A percentile compares a stretch with the other conserved stretches of the same genome.
These are phyloP conservation scores for Castanospermum australe DNA, from an alignment of 306 rosid genomes.

Conservation along the genomic window DNA sequence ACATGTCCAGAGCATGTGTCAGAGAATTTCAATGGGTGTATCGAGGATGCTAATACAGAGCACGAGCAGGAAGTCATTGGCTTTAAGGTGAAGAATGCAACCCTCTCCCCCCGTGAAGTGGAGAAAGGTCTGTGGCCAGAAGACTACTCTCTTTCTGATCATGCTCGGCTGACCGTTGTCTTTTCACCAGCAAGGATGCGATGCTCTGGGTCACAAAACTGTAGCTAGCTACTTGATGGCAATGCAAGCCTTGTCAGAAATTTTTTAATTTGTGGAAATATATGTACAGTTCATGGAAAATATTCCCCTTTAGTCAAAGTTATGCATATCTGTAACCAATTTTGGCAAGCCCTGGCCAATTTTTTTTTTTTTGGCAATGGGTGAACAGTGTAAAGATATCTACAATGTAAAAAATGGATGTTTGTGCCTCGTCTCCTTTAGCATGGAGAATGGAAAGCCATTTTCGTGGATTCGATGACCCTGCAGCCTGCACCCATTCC, in stretches of 20 bases:
- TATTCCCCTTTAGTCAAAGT: background rate
- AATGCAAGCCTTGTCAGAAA: background rate
- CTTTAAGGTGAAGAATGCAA: slow-evolving; percentile 73
- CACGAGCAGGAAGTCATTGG: slow-evolving; percentile 50
- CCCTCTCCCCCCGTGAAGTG: slow-evolving; percentile 66
- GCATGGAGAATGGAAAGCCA: background rate
- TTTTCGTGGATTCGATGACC: background rate
- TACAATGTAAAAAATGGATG: slow-evolving; percentile 4
- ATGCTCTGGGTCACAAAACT: slow-evolving; percentile 36
- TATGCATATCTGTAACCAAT: slow-evolving; percentile 18
- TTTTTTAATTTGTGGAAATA: background rate
- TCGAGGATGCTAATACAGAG: slow-evolving; percentile 27
- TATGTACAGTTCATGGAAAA: slow-evolving; percentile 2
- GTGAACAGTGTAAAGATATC: slow-evolving; percentile 15
- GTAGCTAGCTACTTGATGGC: background rate
- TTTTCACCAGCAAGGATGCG: slow-evolving; percentile 58
- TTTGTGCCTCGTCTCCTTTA: background rate
- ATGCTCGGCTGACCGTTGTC: slow-evolving; percentile 62
- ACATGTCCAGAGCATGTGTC: slow-evolving; percentile 41
- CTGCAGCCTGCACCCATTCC: background rate
- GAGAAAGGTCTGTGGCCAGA: slow-evolving; percentile 91
- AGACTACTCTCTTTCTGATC: slow-evolving; percentile 83
- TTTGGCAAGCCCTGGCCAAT: slow-evolving; percentile 39
- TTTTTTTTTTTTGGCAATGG: slow-evolving; percentile 35
- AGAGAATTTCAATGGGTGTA: slow-evolving; percentile 36